Conservation (phyloP, 257 asterid species). For the Schizonepeta tenuifolia region DNA sequence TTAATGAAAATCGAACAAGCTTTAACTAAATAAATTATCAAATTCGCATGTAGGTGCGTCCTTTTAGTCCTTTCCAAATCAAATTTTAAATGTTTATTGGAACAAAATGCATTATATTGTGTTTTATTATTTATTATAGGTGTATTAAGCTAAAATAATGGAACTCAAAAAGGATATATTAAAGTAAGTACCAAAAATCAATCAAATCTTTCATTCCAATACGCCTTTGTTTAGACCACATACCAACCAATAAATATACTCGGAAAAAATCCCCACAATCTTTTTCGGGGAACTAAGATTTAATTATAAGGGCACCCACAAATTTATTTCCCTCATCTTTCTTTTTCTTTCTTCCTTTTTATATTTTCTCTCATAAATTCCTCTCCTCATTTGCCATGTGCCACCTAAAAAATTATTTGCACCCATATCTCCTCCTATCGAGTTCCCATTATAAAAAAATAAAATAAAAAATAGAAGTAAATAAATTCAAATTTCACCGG, state of each 20-base stretch:
- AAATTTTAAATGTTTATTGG: not conserved
- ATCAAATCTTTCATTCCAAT: not conserved
- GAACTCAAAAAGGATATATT: too few species aligned
- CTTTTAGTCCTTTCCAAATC: not conserved
- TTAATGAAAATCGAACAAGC: too few species aligned
- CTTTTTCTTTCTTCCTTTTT: not conserved
- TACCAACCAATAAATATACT: constrained; percentile 15
- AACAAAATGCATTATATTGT: not conserved
- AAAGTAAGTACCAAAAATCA: not conserved
- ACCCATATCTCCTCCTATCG: constrained; percentile 12
- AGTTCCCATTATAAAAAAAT: not conserved
- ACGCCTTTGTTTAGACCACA: constrained; percentile 9
- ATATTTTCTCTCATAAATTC: not conserved
- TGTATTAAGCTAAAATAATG: not conserved
- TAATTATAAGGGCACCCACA: constrained; percentile 26
- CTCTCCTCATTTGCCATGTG: constrained; percentile 4
- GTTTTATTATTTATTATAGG: not conserved
- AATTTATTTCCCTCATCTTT: constrained; percentile 14
- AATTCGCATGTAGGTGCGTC: not conserved
- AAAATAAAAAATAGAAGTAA: too few species aligned
- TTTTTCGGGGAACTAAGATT: constrained; percentile 7
- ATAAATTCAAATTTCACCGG: not conserved
- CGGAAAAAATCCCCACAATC: constrained; percentile 21
- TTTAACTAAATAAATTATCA: too few species aligned
- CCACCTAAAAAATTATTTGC: not conserved